Evolutionary conservation across 2,329 filamentous ascomycete species (phyloP).

Genomic region (Sclerotinia glacialis): DNA sequence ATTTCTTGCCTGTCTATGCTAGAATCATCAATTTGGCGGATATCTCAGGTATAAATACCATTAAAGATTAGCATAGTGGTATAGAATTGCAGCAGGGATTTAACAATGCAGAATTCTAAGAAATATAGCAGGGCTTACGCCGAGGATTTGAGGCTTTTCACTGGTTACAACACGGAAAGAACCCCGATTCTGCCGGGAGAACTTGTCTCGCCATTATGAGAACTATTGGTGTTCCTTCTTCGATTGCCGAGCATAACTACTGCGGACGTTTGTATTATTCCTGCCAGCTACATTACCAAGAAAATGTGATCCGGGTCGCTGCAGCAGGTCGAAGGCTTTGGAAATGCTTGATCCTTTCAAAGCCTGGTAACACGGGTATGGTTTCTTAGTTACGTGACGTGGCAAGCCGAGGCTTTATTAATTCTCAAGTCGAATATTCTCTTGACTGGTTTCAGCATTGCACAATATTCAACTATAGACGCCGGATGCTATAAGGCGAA

Average conservation of each 20-base stretch:
- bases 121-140: constrained; percentile 5
- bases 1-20: neutral
- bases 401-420: constrained; percentile 10
- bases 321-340: constrained; percentile 7
- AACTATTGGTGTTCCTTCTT: constrained; percentile 1
- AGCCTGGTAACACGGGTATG: constrained; percentile 6
- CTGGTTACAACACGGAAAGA: neutral
- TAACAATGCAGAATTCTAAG: neutral
- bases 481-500: neutral
- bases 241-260: neutral
- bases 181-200: neutral
- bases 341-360: constrained; percentile 5
- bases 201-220: neutral
- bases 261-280: neutral
- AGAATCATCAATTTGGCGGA: neutral
- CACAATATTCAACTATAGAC: constrained; percentile 1
- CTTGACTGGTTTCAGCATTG: constrained; percentile 11
- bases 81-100: neutral
- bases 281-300: neutral
- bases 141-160: constrained; percentile 1
- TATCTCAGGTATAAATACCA: neutral
- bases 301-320: neutral
- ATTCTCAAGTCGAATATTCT: neutral
- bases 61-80: neutral
- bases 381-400: constrained; percentile 13